A percentile compares a stretch with the other conserved stretches of the same genome.
Evolutionary conservation across 495 filamentous ascomycete genomes (phyloP).

Genomic region (Trichoderma asperelloides): DNA sequence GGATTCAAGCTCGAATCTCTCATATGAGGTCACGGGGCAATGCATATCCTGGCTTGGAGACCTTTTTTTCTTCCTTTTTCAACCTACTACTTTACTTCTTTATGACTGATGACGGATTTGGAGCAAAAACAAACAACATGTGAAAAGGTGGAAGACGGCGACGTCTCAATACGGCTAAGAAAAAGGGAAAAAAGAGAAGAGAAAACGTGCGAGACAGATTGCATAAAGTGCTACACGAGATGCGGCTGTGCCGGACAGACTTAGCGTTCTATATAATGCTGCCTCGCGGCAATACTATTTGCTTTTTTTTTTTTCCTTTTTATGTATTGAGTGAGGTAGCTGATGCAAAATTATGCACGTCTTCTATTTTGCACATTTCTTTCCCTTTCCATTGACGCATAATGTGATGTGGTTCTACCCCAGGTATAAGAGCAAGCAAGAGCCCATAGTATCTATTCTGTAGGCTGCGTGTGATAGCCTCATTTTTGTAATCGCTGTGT

Average conservation of each 20-base stretch:
- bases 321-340: constrained; percentile 1
- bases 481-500: not conserved
- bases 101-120: constrained; percentile 5
- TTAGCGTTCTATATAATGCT: constrained; percentile 24
- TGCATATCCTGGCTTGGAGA: constrained; percentile 4
- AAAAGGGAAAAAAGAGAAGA: constrained; percentile 12
- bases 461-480: not conserved
- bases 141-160: not conserved
- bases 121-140: not conserved
- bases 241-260: constrained; percentile 20
- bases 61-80: constrained; percentile 8
- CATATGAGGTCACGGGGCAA: not conserved
- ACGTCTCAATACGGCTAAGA: not conserved
- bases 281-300: constrained; percentile 36
- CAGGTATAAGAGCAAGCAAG: not conserved
- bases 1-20: not conserved
- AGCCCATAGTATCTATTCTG: not conserved
- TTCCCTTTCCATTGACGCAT: not conserved
- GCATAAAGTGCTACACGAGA: too few relatives aligned
- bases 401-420: not conserved
- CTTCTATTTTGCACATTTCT: not conserved
- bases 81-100: constrained; percentile 10
- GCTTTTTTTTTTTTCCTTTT: constrained; percentile 10
- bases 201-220: constrained; percentile 15
- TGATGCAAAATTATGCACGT: constrained; percentile 12